Evolutionary conservation across 78 protist genomes (phyloP), one percentile per base, ranked within the genome.

Genomic region (Creolimax fragrantissima): DNA sequence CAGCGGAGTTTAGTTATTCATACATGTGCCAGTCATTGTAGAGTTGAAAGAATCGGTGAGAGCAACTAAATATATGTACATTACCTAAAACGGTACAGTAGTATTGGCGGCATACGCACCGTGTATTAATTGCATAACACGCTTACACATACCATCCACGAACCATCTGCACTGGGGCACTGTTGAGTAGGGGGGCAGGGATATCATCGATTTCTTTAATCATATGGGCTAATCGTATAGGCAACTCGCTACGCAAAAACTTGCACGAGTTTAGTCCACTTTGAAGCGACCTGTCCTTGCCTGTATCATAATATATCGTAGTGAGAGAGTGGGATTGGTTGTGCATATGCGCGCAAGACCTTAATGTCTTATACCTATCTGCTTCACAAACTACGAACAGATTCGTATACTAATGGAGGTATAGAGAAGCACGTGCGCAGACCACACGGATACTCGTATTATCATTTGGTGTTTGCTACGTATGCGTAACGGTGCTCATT

Each of bases 171-270:
- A 94, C 92, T 35, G 95, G 39, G 36, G 42, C 83, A 93, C 85
- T 91, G 32, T 35, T 3, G 81, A 41, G 35, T 42, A 94, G 93
- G 6, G 86, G 90, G 2, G 44, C 41, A 24, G 95, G 95, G 32
- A 94, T 90, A 6, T 3, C 11, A n/a, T 91, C 88, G 7, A 94
- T 58, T 45, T 94, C 95, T 2, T 44, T 37, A 11, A 35, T 47
- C 7, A 93, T 45, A 11, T 92, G 93, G 32, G 95, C 91, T 37
- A 94, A 92, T 2, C 95, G 93, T 3, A 94, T 44, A 17, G 95
- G 95, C 32, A 94, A 74, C 81, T 94, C 95, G 37, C 84, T 81
- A 35, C 36, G 74, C 6, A 94, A 67, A 47, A 85, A 93, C 43
- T 17, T 45, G 91, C 81, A 44, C 90, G 90, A 88, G 45, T 43